Evolutionary conservation across 192 early-diverging fungal species (phyloP), one percentile per base, ranked within the genome.

Genomic region (Coemansia sp.): DNA sequence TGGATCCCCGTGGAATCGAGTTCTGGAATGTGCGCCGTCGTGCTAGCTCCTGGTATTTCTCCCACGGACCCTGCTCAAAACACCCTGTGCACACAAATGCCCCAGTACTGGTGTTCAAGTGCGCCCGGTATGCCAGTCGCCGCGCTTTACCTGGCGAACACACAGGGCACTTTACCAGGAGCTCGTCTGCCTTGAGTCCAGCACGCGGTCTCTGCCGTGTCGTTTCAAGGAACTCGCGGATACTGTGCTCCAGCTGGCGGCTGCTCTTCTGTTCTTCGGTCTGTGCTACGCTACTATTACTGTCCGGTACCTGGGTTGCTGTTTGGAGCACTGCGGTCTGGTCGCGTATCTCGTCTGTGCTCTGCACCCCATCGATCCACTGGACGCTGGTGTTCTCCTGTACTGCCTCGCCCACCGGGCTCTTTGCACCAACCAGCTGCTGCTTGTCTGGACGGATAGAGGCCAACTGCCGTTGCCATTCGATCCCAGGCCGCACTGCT

Each of bases 31-130:
- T 69, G 41, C 72, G 57, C 30, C 75, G 59, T 14, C 28, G 42
- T n/a, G 82, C 72, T 17, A 82, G 68, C 44, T 80, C 62, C 42
- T 70, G 64, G 68, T 86, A 89, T 25, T 86, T 84, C 6, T 76
- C 68, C 85, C 86, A 89, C 11, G 67, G 42, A 0, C 87, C 86
- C 41, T 83, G 74, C 41, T 71, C 72, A 58, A 76, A 69, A 64
- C 87, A 89, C 23, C 67, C 74, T 1, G 76, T 77, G 54, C 87
- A 89, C 36, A 80, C 64, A 75, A 83, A 89, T 14, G 61, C 63
- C 6, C 87, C 86, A 1, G 79, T 83, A 31, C 63, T 45, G 15
- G 81, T 69, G 42, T 76, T 71, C 8, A 89, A 65, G 23, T 82
- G 80, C 6, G 84, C 85, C 36, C 75, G 72, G 62, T 84, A 86